Evolutionary conservation across 1,284 basidiomycete genomes (phyloP), one percentile per base, ranked within the genome.

Genomic region (Microbotryum intermedium): DNA sequence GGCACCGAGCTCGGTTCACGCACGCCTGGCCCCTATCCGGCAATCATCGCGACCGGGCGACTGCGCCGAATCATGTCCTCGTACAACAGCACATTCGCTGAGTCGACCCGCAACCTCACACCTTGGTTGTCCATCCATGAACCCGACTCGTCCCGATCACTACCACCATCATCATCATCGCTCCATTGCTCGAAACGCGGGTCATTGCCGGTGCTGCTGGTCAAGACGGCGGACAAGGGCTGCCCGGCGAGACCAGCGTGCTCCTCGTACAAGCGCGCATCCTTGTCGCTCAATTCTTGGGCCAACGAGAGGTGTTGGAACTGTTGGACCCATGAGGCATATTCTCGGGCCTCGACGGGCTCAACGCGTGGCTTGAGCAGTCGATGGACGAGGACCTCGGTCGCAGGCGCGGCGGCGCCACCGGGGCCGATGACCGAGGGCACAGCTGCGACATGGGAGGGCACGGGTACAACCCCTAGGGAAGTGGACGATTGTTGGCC

Each of bases 401-500:
- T 85, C 1, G 84, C 81, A 25, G 3, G 5, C 55, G 44, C 7
- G 53, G n/a, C 0, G n/a, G 18, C 2, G 51, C 2, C 6, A 49
- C 39, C 75, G 53, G 84, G 20, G 34, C 4, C 81, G 10, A 75
- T 62, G 8, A 45, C 48, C 21, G 77, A 73, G 21, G 70, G 71
- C 29, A 79, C 54, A 72, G 72, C 47, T 73, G 75, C n/a, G 71
- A 73, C 67, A 77, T 81, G 67, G 78, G 78, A 53, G 74, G 74
- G 72, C 74, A 48, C 77, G 70, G 2, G 77, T 66, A 2, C 78
- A 76, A 53, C 80, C 78, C 1, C 83, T 77, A 6, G 80, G 79
- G 57, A 87, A 87, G 84, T 83, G 87, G 80, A 39, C 6, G 87
- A 83, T 25, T 85, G 86, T 67, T 85, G 83, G 63, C 88, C 84